Base-by-base conservation (phyloP, 2,329 filamentous ascomycete genomes). In the Simplicillium aogashimaense region DNA sequence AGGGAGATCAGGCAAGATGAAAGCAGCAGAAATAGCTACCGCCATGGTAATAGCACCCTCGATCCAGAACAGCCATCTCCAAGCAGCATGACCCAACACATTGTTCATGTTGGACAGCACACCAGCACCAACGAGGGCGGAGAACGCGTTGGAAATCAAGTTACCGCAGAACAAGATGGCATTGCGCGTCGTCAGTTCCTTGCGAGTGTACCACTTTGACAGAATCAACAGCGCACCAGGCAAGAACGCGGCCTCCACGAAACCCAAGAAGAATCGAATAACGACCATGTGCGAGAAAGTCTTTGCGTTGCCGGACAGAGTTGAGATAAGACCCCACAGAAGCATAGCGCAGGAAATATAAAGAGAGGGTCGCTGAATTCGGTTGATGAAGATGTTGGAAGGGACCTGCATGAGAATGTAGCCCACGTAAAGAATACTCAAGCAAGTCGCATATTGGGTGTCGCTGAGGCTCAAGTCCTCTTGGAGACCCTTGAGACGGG, bases 121-220 rank as follows among this genome's bases (percentile, higher is more conserved):
- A n/a, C 72, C 76, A 0, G 74, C 72, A 3, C 67, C 75, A 34
- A 80, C 67, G 3, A 80, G 63, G 0, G 73, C 72, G 0, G 72
- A 75, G 50, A 79, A 79, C 39, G 74, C 72, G 36, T 74, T 75
- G 35, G 74, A 74, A 47, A 78, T 69, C 45, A 77, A 67, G 50
- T 76, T 76, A 2, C 74, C 72, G 44, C 72, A 72, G 56, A 77
- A 78, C 16, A 79, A 56, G 25, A 78, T 66, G 41, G 74, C 72
- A 48, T 77, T 75, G 38, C 74, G 61, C 40, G 61, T 59, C 12
- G 69, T 67, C 44, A 78, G 50, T 56, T 77, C 74, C 37, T 70
- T 68, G 36, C 76, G 67, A 2, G 78, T 82, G 56, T 83, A 83
- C 71, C 78, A 83, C 48, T 80, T 77, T 0, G 74, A 78, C 15